Conservation (phyloP, 768 basidiomycete genomes). For the Candolleomyces eurysporus region DNA sequence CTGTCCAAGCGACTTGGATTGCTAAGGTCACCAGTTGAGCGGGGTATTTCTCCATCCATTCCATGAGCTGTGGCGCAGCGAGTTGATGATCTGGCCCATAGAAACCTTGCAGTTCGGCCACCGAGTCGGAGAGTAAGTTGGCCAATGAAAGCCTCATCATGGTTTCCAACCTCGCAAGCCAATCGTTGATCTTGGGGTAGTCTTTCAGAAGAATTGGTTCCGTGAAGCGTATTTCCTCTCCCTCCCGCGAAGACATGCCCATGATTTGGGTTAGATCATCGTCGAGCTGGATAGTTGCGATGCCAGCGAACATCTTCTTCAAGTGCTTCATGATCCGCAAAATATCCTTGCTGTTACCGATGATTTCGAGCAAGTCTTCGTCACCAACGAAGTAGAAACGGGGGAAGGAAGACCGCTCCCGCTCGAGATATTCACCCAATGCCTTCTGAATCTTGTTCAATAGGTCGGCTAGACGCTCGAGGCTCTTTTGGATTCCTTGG, state of each 20-base stretch:
- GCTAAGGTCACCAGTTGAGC: constrained; percentile 97
- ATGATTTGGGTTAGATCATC: constrained; percentile 86
- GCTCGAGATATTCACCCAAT: constrained; percentile 96
- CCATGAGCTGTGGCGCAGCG: constrained; percentile 67
- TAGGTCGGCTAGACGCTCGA: constrained; percentile 94
- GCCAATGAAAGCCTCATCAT: constrained; percentile 94
- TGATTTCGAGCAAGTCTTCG: constrained; percentile 97
- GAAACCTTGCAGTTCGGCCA: constrained; percentile 76
- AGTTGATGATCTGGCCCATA: constrained; percentile 67
- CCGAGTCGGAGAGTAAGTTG: constrained; percentile 73
- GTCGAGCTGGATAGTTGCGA: constrained; percentile 85
- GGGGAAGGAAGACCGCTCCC: constrained; percentile 96
- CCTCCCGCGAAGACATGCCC: constrained; percentile 94
- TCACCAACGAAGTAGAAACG: constrained; percentile 99
- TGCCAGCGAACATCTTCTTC: constrained; percentile 99
- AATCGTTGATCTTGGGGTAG: constrained; percentile 97
- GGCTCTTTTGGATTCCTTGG: constrained; percentile 91
- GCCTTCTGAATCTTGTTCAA: constrained; percentile 99
- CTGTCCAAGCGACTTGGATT: constrained; percentile 93
- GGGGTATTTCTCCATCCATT: constrained; percentile 92
- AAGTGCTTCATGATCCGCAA: constrained; percentile 98
- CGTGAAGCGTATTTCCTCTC: constrained; percentile 87
- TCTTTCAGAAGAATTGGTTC: constrained; percentile 86
- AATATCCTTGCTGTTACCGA: constrained; percentile 99
- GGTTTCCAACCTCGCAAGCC: constrained; percentile 88